Percentiles rank a stretch among this genome's conserved stretches.
Conservation (phyloP, 73 alveolate species). For the Tetrahymena malaccensis region DNA sequence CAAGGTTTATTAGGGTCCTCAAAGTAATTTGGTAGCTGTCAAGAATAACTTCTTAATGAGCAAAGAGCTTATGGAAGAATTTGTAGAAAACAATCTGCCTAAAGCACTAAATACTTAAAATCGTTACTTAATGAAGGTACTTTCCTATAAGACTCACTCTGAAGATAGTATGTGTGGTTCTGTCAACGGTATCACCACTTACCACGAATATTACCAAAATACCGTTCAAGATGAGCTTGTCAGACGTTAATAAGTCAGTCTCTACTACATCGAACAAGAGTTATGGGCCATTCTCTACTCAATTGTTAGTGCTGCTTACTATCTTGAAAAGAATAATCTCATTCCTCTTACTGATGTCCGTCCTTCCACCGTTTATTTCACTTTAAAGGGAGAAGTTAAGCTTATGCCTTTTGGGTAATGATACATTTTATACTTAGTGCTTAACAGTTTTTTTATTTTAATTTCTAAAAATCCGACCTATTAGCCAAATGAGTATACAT, state of each 20-base stretch:
- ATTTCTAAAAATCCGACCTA: neutral
- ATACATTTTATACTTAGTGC: neutral
- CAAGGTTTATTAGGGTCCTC: neutral
- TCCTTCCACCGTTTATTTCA: neutral
- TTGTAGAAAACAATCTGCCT: neutral
- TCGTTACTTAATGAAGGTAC: neutral
- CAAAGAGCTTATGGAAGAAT: neutral
- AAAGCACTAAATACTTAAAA: neutral
- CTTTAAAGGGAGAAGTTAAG: neutral
- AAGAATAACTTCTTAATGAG: neutral
- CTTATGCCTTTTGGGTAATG: neutral
- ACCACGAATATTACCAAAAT: neutral
- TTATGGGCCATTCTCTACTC: neutral
- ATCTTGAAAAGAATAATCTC: neutral
- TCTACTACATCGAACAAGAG: neutral
- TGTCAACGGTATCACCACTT: neutral
- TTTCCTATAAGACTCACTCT: neutral
- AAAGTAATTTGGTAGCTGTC: neutral
- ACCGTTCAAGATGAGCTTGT: neutral
- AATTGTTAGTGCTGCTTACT: neutral
- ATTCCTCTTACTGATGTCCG: neutral
- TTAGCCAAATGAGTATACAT: neutral
- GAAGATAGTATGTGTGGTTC: neutral
- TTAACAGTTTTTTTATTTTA: neutral
- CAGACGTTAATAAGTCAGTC: neutral